Base-by-base conservation (phyloP, 2,329 filamentous ascomycete species). In the Boeremia exigua region DNA sequence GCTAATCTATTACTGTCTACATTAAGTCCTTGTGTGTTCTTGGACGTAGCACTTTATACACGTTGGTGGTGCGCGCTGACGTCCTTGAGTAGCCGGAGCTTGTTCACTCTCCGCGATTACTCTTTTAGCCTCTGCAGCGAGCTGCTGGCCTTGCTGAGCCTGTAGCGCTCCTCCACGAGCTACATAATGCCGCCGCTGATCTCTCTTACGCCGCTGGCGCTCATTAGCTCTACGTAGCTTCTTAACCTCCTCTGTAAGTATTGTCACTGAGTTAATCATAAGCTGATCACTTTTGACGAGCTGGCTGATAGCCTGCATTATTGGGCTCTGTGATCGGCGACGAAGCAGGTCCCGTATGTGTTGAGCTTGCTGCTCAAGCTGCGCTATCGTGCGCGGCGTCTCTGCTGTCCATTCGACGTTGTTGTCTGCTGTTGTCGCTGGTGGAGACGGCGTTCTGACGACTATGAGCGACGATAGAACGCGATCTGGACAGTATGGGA, bases 361-460 rank as follows among this genome's bases (percentile, higher is more conserved):
- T 4, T 34, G 36, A 53, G 56, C 58, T 60, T 67, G 54, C 60
- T 66, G 42, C 58, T 66, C n/a, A 46, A 66, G 63, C 58, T 66
- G 45, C 11, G 17, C 44, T 47, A 45, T 32, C 38, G 57, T 64
- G 62, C 52, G 44, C n/a, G 58, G 58, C 25, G 54, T 66, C 53
- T 64, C 61, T 45, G 58, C 50, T 37, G 50, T 56, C 61, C 48
- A 67, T n/a, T n/a, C 48, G 17, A 5, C 39, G 17, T 28, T 29
- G 29, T 12, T 33, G n/a, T 44, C 44, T n/a, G 23, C 45, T 32
- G 30, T 39, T 56, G 37, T 55, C 14, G n/a, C 33, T 59, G 33
- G 56, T 42, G 55, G 61, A 50, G 61, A 62, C n/a, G 53, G 61
- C 14, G 55, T 66, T 38, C 43, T 27, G 12, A 46, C 36, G 3